Percentiles rank a stretch among this genome's conserved stretches.
phyloP scores from a whole-genome alignment of 768 basidiomycete genomes.

The Podaxis sp. region DNA sequence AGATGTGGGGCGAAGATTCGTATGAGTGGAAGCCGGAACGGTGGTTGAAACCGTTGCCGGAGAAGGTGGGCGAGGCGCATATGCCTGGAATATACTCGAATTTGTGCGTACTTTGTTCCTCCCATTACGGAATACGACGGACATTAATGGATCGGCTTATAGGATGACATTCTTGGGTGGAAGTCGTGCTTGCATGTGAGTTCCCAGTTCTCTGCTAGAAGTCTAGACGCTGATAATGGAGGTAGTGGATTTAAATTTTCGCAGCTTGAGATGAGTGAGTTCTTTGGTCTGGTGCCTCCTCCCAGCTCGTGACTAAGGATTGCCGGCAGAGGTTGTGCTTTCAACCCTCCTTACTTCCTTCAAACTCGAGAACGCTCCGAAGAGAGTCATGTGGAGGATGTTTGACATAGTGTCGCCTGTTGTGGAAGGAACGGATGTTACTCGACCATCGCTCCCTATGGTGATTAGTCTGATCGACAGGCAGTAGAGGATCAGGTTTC shows the following conservation, averaged over 20 bases:
- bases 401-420: constrained; percentile 18
- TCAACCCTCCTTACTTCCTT: constrained; percentile 10
- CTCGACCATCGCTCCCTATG: constrained; percentile 17
- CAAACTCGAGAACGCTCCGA: constrained; percentile 17
- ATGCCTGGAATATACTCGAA: constrained; percentile 23
- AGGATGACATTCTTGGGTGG: constrained; percentile 23
- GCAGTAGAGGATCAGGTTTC: not conserved
- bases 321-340: constrained; percentile 15
- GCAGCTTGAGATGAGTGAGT: constrained; percentile 25
- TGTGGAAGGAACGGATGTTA: constrained; percentile 2
- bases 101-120: constrained; percentile 11
- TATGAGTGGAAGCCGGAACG: constrained; percentile 44
- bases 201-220: too few relatives aligned
- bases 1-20: constrained; percentile 42
- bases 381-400: constrained; percentile 17
- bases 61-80: constrained; percentile 20
- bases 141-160: not conserved
- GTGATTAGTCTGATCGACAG: constrained; percentile 10
- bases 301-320: not conserved
- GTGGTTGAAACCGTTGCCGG: constrained; percentile 37
- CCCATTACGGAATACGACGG: not conserved
- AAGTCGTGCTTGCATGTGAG: constrained; percentile 18
- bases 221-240: not conserved
- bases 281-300: not conserved
- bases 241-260: constrained; percentile 22